Conservation (phyloP, 768 basidiomycete species). For the Phaeolepiota aurea region DNA sequence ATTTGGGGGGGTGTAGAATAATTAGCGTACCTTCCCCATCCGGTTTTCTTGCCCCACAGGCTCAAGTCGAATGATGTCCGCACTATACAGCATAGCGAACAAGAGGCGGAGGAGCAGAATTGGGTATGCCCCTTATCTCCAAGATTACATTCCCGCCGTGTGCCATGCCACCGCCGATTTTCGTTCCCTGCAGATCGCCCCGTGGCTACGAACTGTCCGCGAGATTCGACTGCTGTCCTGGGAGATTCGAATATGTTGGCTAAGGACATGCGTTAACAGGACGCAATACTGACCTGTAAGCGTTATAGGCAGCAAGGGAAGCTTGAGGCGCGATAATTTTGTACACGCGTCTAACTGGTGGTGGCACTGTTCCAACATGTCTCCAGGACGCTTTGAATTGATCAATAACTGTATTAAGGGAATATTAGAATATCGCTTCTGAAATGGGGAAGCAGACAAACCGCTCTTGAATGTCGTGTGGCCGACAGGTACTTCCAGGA, state of each 20-base stretch:
- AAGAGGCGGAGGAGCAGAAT: constrained; percentile 47
- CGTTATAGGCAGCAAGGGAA: constrained; percentile 46
- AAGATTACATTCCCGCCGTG: constrained; percentile 52
- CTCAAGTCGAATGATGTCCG: constrained; percentile 56
- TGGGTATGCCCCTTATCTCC: constrained; percentile 52
- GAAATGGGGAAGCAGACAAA: constrained; percentile 17
- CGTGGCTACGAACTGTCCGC: constrained; percentile 45
- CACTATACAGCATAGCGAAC: constrained; percentile 58
- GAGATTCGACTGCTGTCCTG: constrained; percentile 48
- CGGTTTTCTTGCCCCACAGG: constrained; percentile 61
- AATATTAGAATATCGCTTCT: constrained; percentile 3
- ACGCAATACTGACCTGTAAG: constrained; percentile 41
- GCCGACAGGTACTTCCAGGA: constrained; percentile 50
- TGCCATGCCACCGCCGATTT: constrained; percentile 72
- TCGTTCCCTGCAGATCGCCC: constrained; percentile 61
- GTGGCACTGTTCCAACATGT: constrained; percentile 44
- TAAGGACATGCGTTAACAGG: background rate
- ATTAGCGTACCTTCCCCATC: constrained; percentile 52
- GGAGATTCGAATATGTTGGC: constrained; percentile 1
- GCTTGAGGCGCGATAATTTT: constrained; percentile 48
- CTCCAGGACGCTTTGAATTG: constrained; percentile 69
- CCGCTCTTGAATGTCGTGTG: constrained; percentile 63
- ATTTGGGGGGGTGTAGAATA: constrained; percentile 3
- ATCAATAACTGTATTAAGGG: constrained; percentile 35
- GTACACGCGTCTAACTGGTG: constrained; percentile 52